Evolutionary conservation across 148 eudicot species (phyloP).

Genomic region (Rhododendron ferrugineum): DNA sequence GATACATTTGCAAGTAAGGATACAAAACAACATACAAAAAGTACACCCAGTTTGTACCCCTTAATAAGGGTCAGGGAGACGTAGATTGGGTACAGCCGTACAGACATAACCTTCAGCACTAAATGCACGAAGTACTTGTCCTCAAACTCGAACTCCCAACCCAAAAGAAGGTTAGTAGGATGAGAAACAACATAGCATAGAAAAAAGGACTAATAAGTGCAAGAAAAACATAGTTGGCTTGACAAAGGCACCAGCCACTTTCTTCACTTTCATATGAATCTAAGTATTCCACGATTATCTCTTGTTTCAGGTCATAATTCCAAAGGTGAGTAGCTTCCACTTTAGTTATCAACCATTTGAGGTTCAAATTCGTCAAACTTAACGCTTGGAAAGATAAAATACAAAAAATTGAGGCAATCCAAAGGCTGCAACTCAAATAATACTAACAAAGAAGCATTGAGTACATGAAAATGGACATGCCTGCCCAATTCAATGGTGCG

Average conservation of each 20-base stretch:
- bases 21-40: background rate
- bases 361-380: background rate
- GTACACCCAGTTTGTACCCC: background rate
- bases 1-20: background rate
- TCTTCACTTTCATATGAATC: no score
- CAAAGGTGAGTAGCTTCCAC: background rate
- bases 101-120: background rate
- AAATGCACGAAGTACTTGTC: background rate
- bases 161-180: background rate
- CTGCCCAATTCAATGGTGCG: conserved; percentile 77
- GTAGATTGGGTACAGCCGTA: background rate
- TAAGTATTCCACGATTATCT: no score
- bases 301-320: background rate
- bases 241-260: no score
- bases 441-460: background rate
- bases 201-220: background rate
- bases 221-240: background rate
- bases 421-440: background rate
- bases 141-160: background rate
- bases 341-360: background rate
- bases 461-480: conserved; percentile 32
- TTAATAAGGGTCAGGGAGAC: background rate
- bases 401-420: background rate
- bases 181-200: background rate
- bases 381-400: background rate